Percentiles rank a stretch among this genome's conserved stretches.
Evolutionary conservation across 495 filamentous ascomycete genomes (phyloP).

Genomic region (Talaromyces liani): DNA sequence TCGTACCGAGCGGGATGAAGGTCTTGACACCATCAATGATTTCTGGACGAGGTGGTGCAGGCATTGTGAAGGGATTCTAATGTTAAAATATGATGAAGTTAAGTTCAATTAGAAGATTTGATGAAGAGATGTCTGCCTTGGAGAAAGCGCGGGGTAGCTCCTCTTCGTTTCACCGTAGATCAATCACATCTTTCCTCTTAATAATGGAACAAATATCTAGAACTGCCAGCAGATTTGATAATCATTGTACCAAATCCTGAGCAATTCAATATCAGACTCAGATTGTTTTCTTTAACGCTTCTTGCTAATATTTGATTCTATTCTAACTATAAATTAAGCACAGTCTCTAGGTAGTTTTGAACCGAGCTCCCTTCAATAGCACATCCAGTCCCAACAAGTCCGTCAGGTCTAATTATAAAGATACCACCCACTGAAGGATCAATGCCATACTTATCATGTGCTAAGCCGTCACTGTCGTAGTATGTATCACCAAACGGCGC

Average conservation of each 20-base stretch:
- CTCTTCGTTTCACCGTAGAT: neutral
- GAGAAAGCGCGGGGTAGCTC: neutral
- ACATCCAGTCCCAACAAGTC: neutral
- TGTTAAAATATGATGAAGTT: neutral
- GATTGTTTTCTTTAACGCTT: no score
- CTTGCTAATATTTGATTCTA: neutral
- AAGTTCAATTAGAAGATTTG: neutral
- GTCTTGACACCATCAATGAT: constrained; percentile 26
- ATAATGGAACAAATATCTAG: no score
- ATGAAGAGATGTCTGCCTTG: neutral
- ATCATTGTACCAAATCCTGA: no score
- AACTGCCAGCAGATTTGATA: no score
- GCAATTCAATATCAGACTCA: no score
- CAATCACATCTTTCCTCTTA: neutral
- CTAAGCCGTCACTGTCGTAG: neutral
- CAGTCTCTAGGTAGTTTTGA: neutral
- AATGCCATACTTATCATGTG: neutral
- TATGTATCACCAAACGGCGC: neutral
- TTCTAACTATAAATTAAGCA: neutral
- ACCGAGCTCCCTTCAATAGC: neutral
- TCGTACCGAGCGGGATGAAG: constrained; percentile 33
- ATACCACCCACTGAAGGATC: neutral
- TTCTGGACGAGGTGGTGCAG: constrained; percentile 32
- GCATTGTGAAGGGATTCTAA: constrained; percentile 4
- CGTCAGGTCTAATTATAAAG: neutral